phyloP scores from a whole-genome alignment of 2,329 filamentous ascomycete species.

The Xylaria sp. region DNA sequence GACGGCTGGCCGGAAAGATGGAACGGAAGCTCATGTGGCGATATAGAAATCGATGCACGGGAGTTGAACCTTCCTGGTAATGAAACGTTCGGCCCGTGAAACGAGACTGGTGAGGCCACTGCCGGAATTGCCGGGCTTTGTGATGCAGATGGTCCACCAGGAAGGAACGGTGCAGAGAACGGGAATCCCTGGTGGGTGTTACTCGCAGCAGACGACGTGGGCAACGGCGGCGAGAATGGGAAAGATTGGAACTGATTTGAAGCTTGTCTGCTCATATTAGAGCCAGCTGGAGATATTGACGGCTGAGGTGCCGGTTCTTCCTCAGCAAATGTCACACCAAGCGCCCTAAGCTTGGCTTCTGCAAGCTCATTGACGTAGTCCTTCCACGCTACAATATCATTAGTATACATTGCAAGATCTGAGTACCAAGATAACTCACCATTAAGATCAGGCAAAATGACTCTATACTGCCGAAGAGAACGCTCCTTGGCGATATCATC shows the following conservation, averaged over 20 bases:
- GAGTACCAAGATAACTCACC: conserved; percentile 53
- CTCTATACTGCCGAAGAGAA: conserved; percentile 63
- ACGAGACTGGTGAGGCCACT: conserved; percentile 78
- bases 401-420: conserved; percentile 28
- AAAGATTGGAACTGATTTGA: conserved; percentile 80
- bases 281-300: conserved; percentile 74
- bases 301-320: conserved; percentile 72
- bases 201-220: conserved; percentile 81
- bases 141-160: conserved; percentile 68
- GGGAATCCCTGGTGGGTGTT: conserved; percentile 67
- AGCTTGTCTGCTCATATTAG: conserved; percentile 72
- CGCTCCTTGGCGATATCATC: conserved; percentile 69
- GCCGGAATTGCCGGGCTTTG: conserved; percentile 73
- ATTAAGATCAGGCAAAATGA: conserved; percentile 77
- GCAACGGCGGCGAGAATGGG: conserved; percentile 85
- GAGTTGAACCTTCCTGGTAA: conserved; percentile 71
- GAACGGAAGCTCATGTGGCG: conserved; percentile 72
- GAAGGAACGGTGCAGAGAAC: conserved; percentile 69
- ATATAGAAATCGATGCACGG: conserved; percentile 77
- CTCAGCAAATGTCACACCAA: conserved; percentile 85
- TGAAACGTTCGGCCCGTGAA: conserved; percentile 63
- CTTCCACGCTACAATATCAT: conserved; percentile 65
- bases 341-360: conserved; percentile 90
- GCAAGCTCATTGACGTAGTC: conserved; percentile 83
- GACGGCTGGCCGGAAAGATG: conserved; percentile 73